phyloP scores from a whole-genome alignment of 2,329 filamentous ascomycete species.

The Trichoderma endophyticum region DNA sequence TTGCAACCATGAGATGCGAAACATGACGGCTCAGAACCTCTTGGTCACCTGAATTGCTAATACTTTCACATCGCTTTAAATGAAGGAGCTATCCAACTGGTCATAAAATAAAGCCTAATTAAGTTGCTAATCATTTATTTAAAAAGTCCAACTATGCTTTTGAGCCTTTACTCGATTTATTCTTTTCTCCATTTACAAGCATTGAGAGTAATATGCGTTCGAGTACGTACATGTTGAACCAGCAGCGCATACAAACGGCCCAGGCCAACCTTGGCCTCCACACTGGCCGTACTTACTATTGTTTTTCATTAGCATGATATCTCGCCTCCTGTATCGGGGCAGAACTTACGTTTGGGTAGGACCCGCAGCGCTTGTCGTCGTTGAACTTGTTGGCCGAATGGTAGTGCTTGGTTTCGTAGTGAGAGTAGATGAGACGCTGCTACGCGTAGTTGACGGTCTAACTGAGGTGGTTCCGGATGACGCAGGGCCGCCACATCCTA shows the following conservation, averaged over 20 bases:
- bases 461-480: background rate
- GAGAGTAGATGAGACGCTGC: background rate
- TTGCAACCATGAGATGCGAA: background rate
- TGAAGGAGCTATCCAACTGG: background rate
- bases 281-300: constrained; percentile 9
- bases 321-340: background rate
- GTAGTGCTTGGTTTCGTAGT: constrained; percentile 11
- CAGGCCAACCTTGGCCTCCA: background rate
- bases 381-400: constrained; percentile 9
- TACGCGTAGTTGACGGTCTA: background rate
- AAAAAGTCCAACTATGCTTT: background rate
- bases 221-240: background rate
- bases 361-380: background rate
- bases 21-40: background rate
- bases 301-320: background rate
- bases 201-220: constrained; percentile 15
- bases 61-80: background rate
- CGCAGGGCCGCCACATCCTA: constrained; percentile 1
- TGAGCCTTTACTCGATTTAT: background rate
- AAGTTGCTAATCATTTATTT: background rate
- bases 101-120: background rate
- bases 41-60: background rate
- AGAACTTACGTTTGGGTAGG: constrained; percentile 1
- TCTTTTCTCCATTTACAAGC: background rate
- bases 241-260: constrained; percentile 3